Conservation (phyloP, 495 filamentous ascomycete genomes). For the Rhypophila decipiens region DNA sequence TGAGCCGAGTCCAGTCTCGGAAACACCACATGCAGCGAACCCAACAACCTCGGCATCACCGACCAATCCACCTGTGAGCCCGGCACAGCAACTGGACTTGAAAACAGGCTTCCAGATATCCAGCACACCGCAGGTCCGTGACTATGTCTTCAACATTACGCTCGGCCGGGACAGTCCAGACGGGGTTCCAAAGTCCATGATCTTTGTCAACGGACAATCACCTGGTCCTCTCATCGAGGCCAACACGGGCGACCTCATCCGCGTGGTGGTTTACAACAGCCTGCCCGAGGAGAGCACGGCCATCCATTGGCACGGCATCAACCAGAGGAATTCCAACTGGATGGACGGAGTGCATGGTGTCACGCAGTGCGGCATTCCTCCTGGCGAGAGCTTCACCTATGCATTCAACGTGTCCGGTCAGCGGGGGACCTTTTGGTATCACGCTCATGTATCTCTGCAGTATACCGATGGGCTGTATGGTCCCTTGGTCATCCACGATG, state of each 20-base stretch:
- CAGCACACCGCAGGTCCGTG: neutral
- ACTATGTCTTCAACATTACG: conserved; percentile 1
- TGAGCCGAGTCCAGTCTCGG: neutral
- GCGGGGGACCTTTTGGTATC: conserved; percentile 31
- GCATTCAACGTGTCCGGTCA: conserved; percentile 40
- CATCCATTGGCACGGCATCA: conserved; percentile 47
- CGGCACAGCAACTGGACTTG: too few species aligned
- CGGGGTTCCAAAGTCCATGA: conserved; percentile 2
- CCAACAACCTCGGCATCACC: too few species aligned
- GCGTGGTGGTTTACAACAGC: conserved; percentile 43
- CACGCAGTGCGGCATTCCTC: conserved; percentile 38
- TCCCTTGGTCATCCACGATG: conserved; percentile 48
- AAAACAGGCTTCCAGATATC: neutral
- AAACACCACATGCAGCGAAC: neutral
- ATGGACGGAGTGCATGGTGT: conserved; percentile 32
- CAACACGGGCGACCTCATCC: conserved; percentile 48
- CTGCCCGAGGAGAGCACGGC: conserved; percentile 19
- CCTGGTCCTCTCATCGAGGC: conserved; percentile 49
- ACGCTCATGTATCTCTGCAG: conserved; percentile 46
- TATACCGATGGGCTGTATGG: conserved; percentile 42
- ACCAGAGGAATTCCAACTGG: conserved; percentile 17
- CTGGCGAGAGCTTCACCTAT: conserved; percentile 30
- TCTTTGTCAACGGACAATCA: conserved; percentile 26
- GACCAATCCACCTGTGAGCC: too few species aligned
- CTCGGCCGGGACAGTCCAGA: neutral